Evolutionary conservation across 2,329 filamentous ascomycete species (phyloP).

Genomic region (Cytospora paraplurivora): DNA sequence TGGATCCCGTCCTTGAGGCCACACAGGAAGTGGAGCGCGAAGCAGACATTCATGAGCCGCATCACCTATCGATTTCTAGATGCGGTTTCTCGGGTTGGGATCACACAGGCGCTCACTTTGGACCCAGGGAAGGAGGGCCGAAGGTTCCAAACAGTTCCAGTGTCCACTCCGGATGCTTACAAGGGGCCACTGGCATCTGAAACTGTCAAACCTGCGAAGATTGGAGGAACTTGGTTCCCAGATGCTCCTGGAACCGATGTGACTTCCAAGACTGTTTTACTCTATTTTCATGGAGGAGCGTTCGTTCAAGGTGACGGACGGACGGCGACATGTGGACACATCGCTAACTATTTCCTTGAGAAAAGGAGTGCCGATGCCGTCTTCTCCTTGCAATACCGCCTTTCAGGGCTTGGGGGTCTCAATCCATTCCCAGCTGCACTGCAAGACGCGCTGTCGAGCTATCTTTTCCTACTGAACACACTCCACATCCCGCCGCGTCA

Average conservation of each 20-base stretch:
- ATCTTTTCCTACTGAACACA: conserved; percentile 45
- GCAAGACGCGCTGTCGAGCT: conserved; percentile 50
- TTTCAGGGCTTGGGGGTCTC: conserved; percentile 42
- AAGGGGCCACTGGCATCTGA: conserved; percentile 21
- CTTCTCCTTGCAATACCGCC: conserved; percentile 51
- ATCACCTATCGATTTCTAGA: conserved; percentile 22
- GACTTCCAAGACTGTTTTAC: conserved; percentile 37
- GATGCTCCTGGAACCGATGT: conserved; percentile 10
- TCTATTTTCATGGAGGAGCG: conserved; percentile 53
- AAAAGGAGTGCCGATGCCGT: conserved; percentile 42
- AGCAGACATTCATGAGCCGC: conserved; percentile 28
- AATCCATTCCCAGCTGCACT: conserved; percentile 50
- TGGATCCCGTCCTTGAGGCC: conserved; percentile 21
- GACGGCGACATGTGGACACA: conserved; percentile 43
- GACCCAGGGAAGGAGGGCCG: conserved; percentile 20
- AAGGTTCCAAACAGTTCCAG: conserved; percentile 10
- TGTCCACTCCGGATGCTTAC: conserved; percentile 14
- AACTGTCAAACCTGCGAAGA: conserved; percentile 24
- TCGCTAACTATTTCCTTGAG: conserved; percentile 12
- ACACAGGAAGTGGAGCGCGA: conserved; percentile 21
- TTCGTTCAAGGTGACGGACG: conserved; percentile 43
- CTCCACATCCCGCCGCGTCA: conserved; percentile 43
- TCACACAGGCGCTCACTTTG: conserved; percentile 26
- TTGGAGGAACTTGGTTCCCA: conserved; percentile 34
- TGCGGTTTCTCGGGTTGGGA: conserved; percentile 20